Conservation (phyloP, 2,329 filamentous ascomycete species). For the Colletotrichum sidae region DNA sequence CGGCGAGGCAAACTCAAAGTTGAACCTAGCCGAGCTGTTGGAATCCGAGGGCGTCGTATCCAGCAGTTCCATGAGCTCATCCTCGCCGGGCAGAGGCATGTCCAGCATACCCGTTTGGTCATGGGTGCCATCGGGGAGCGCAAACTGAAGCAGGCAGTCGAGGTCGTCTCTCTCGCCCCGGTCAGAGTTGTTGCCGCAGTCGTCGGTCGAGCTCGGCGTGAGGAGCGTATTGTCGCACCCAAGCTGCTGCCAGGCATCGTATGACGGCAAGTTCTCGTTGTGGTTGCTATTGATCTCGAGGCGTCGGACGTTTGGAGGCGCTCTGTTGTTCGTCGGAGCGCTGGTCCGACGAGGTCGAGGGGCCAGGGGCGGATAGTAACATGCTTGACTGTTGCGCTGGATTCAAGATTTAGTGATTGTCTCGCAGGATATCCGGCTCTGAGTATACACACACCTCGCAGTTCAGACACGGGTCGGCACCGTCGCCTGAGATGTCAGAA, state of each 20-base stretch:
- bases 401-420: not conserved
- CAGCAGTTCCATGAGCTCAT: slow-evolving; percentile 26
- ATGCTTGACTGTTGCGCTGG: slow-evolving; percentile 29
- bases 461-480: slow-evolving; percentile 29
- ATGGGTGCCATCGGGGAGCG: not conserved
- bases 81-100: slow-evolving; percentile 23
- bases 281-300: slow-evolving; percentile 5
- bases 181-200: not conserved
- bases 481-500: slow-evolving; percentile 25
- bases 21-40: slow-evolving; percentile 7
- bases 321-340: not conserved
- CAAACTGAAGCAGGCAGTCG: slow-evolving; percentile 8
- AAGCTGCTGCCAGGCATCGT: slow-evolving; percentile 19
- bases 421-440: too few relatives aligned
- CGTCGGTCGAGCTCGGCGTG: slow-evolving; percentile 17
- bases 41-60: slow-evolving; percentile 26
- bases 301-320: not conserved
- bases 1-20: slow-evolving; percentile 20
- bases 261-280: slow-evolving; percentile 3
- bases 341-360: slow-evolving; percentile 18
- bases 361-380: slow-evolving; percentile 26
- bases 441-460: slow-evolving; percentile 19
- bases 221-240: slow-evolving; percentile 4
- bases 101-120: slow-evolving; percentile 8
- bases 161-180: slow-evolving; percentile 5